Percentiles rank a stretch among this genome's conserved stretches.
Conservation (phyloP, 176 grass and related monocot genomes). For the Phyllostachys edulis region DNA sequence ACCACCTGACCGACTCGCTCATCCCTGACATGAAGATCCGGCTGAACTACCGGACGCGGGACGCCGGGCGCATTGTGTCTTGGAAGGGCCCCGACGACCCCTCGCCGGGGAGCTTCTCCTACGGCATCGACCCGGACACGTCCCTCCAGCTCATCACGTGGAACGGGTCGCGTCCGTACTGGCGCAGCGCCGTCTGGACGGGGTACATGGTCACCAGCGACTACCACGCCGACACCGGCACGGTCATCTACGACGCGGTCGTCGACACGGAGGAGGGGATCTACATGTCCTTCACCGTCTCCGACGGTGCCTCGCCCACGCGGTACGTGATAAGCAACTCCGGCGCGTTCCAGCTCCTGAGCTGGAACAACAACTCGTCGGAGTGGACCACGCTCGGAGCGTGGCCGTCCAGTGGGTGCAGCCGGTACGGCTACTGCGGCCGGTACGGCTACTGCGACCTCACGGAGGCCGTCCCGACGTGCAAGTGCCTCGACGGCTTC, state of each 20-base stretch:
- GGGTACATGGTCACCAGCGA: neutral
- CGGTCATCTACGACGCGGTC: neutral
- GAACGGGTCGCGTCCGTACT: conserved; percentile 23
- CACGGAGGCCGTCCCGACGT: conserved; percentile 13
- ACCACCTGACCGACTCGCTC: conserved; percentile 42
- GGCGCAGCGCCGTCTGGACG: conserved; percentile 45
- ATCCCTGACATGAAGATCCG: conserved; percentile 43
- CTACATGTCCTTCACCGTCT: neutral
- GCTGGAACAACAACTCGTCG: neutral
- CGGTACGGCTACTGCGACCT: conserved; percentile 39
- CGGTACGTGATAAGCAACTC: conserved; percentile 26
- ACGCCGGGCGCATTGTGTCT: conserved; percentile 23
- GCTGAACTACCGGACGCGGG: neutral
- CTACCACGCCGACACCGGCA: neutral
- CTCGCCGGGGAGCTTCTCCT: conserved; percentile 36
- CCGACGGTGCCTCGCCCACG: conserved; percentile 14
- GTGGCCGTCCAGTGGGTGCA: conserved; percentile 29
- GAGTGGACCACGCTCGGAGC: neutral
- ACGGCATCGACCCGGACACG: conserved; percentile 43
- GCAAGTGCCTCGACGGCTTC: conserved; percentile 51
- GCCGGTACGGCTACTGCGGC: conserved; percentile 28
- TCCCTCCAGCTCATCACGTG: conserved; percentile 35
- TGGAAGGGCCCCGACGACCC: conserved; percentile 43
- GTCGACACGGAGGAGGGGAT: conserved; percentile 7
- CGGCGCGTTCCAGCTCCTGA: conserved; percentile 8